A percentile compares a stretch with the other conserved stretches of the same genome.
Evolutionary conservation across 305 asterid genomes (phyloP).

Genomic region (Solanum hybrid): DNA sequence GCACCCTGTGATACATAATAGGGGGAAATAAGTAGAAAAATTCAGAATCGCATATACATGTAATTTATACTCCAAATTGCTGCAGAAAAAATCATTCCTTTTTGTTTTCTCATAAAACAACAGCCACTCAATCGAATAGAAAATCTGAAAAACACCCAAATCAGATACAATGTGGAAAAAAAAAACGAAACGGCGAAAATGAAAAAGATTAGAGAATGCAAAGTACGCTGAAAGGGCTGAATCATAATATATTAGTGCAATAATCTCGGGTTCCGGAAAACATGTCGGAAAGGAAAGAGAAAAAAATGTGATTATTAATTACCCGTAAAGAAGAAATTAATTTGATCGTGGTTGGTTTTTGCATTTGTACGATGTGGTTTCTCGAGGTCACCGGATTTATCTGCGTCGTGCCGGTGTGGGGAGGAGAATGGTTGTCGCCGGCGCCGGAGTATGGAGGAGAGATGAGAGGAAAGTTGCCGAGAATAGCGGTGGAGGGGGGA

Average conservation of each 20-base stretch:
- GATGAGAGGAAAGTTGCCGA: background rate
- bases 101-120: background rate
- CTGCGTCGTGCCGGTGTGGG: background rate
- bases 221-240: background rate
- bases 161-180: background rate
- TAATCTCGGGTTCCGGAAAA: background rate
- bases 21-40: background rate
- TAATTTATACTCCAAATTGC: background rate
- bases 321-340: background rate
- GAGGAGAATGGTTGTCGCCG: background rate
- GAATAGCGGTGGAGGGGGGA: background rate
- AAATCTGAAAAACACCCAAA: background rate
- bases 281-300: background rate
- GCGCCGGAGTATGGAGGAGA: background rate
- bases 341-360: background rate
- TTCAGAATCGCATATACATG: background rate
- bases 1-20: background rate
- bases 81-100: background rate
- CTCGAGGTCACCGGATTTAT: background rate
- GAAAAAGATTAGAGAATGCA: background rate
- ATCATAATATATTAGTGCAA: background rate
- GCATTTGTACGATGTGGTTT: background rate
- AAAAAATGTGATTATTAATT: background rate
- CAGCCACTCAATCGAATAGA: background rate
- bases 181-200: background rate